Percentiles rank a stretch among this genome's conserved stretches.
Conservation (phyloP, 164 flowering plant genomes). For the Tetracentron sinense region DNA sequence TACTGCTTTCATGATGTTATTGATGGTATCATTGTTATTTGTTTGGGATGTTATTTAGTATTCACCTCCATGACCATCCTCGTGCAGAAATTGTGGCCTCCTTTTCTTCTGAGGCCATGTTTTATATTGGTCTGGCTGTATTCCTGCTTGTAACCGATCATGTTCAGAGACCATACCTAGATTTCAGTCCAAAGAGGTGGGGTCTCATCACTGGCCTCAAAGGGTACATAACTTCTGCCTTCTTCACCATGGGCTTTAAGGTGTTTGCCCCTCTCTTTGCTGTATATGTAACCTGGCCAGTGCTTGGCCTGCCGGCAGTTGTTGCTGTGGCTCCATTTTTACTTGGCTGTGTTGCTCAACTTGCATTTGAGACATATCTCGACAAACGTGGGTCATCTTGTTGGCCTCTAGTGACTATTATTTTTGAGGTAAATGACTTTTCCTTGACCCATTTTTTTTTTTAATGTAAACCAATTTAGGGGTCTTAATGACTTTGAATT, state of each 20-base stretch:
- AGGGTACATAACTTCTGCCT: constrained; percentile 67
- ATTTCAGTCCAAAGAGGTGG: constrained; percentile 78
- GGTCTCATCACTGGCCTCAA: constrained; percentile 84
- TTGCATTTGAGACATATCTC: constrained; percentile 51
- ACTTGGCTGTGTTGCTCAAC: constrained; percentile 62
- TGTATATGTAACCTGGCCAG: constrained; percentile 68
- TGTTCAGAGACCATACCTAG: constrained; percentile 70
- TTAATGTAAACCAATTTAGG: background rate
- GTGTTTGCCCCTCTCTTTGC: constrained; percentile 60
- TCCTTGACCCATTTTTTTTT: background rate
- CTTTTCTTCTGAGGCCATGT: constrained; percentile 46
- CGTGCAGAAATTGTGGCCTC: constrained; percentile 59
- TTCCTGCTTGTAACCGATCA: constrained; percentile 56
- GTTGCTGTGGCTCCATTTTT: constrained; percentile 74
- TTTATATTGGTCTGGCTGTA: constrained; percentile 61
- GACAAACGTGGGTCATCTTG: constrained; percentile 53
- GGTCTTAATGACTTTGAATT: constrained; percentile 7
- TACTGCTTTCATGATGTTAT: background rate
- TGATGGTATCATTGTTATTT: background rate
- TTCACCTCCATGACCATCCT: constrained; percentile 1
- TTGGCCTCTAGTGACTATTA: constrained; percentile 89
- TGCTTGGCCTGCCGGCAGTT: constrained; percentile 51
- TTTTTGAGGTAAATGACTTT: constrained; percentile 63
- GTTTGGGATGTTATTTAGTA: background rate
- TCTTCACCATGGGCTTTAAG: constrained; percentile 68